Conservation (phyloP, 441 rosid species). For the Geranium incanum region DNA sequence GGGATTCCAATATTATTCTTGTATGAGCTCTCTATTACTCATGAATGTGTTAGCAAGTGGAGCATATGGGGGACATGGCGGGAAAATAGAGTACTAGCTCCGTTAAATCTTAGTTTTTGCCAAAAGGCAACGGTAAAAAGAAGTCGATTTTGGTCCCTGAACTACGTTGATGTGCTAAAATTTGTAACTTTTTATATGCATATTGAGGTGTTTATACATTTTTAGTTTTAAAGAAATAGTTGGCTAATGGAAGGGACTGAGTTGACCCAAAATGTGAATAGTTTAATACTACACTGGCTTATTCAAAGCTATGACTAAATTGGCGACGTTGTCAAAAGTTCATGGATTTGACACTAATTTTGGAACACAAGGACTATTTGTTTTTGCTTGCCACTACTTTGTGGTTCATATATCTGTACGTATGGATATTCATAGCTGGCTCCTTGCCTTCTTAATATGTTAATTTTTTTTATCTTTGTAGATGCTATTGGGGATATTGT, state of each 20-base stretch:
- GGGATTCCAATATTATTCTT: too few species aligned
- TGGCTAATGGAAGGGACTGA: too few species aligned
- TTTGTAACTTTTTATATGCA: not conserved
- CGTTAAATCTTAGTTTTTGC: not conserved
- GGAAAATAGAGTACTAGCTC: too few species aligned
- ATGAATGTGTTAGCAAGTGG: too few species aligned
- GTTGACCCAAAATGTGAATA: too few species aligned
- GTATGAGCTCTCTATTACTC: too few species aligned
- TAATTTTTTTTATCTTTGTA: constrained; percentile 24
- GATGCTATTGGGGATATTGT: constrained; percentile 97
- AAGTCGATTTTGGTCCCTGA: not conserved
- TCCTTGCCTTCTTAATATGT: not conserved
- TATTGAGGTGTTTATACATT: not conserved
- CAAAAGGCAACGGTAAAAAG: not conserved
- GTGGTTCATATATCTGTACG: not conserved
- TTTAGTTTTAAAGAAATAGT: not conserved
- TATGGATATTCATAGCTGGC: not conserved
- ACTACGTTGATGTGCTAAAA: not conserved
- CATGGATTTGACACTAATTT: not conserved
- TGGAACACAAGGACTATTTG: not conserved
- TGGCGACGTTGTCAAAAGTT: not conserved
- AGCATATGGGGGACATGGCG: too few species aligned
- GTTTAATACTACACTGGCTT: not conserved
- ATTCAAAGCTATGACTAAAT: too few species aligned
- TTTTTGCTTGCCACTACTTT: not conserved